A percentile compares a stretch with the other conserved stretches of the same genome.
Conservation (phyloP, 192 early-diverging fungal species). For the Funneliformis geosporum region DNA sequence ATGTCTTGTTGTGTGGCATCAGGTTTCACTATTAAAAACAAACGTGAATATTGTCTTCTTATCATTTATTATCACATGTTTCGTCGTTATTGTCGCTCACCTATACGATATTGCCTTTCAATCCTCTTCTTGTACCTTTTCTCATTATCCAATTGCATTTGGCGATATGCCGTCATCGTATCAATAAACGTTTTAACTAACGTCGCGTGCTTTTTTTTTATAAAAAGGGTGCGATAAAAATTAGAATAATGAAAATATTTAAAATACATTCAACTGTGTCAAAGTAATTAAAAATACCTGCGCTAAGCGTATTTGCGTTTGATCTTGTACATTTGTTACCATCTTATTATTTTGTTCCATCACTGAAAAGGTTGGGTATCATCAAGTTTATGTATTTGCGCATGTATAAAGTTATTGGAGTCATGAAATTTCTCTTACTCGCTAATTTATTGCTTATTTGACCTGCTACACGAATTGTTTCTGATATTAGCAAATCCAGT, state of each 20-base stretch:
- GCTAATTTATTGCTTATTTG: constrained; percentile 9
- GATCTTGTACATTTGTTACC: constrained; percentile 4
- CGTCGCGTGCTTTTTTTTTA: constrained; percentile 3
- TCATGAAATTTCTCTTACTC: background rate
- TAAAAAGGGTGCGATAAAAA: background rate
- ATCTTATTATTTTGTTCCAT: constrained; percentile 20
- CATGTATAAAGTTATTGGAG: no score
- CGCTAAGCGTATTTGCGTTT: background rate
- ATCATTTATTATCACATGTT: background rate
- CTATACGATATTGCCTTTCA: background rate
- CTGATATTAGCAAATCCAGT: constrained; percentile 18
- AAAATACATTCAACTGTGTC: background rate
- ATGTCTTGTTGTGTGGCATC: constrained; percentile 17
- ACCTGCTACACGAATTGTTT: constrained; percentile 5
- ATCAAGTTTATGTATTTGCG: background rate
- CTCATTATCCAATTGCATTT: constrained; percentile 12
- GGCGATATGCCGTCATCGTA: constrained; percentile 9
- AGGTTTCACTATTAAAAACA: constrained; percentile 8
- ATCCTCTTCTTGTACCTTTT: constrained; percentile 6
- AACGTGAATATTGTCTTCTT: background rate
- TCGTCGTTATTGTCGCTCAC: background rate
- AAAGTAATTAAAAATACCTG: constrained; percentile 3
- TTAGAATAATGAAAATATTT: background rate
- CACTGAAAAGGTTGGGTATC: background rate
- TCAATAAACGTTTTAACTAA: constrained; percentile 24